phyloP scores from a whole-genome alignment of 2,329 filamentous ascomycete species.

The Botrytis medusae region DNA sequence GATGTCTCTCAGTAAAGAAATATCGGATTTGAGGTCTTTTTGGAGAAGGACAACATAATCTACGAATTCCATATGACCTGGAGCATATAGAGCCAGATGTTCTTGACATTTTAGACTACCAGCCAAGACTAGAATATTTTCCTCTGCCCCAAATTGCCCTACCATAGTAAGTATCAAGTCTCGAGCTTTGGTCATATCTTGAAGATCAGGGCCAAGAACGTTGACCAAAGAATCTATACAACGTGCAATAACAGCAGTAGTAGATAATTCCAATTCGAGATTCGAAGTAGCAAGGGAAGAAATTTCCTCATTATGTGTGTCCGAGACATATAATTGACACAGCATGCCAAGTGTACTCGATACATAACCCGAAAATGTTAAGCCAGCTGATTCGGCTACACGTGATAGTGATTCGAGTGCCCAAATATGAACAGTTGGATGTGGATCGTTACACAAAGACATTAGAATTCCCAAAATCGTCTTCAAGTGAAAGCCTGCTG shows the following conservation, averaged over 20 bases:
- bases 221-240: slow-evolving; percentile 96
- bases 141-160: slow-evolving; percentile 75
- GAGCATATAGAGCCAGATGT: slow-evolving; percentile 88
- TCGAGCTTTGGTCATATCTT: slow-evolving; percentile 87
- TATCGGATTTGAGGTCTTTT: slow-evolving; percentile 68
- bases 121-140: slow-evolving; percentile 67
- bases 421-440: slow-evolving; percentile 95
- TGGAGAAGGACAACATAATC: slow-evolving; percentile 84
- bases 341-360: slow-evolving; percentile 90
- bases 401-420: slow-evolving; percentile 83
- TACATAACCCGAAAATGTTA: slow-evolving; percentile 89
- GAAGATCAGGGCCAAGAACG: slow-evolving; percentile 90
- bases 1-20: slow-evolving; percentile 69
- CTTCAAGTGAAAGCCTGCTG: slow-evolving; percentile 92
- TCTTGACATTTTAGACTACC: slow-evolving; percentile 83
- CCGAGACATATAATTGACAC: slow-evolving; percentile 86
- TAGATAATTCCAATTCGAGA: slow-evolving; percentile 80
- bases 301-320: slow-evolving; percentile 86
- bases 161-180: slow-evolving; percentile 89
- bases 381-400: slow-evolving; percentile 86
- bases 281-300: slow-evolving; percentile 82
- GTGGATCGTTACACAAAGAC: slow-evolving; percentile 93
- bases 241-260: slow-evolving; percentile 77
- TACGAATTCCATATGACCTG: slow-evolving; percentile 78
- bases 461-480: slow-evolving; percentile 98